Evolutionary conservation across 2,329 filamentous ascomycete genomes (phyloP).

Genomic region (Elsinoe arachidis): DNA sequence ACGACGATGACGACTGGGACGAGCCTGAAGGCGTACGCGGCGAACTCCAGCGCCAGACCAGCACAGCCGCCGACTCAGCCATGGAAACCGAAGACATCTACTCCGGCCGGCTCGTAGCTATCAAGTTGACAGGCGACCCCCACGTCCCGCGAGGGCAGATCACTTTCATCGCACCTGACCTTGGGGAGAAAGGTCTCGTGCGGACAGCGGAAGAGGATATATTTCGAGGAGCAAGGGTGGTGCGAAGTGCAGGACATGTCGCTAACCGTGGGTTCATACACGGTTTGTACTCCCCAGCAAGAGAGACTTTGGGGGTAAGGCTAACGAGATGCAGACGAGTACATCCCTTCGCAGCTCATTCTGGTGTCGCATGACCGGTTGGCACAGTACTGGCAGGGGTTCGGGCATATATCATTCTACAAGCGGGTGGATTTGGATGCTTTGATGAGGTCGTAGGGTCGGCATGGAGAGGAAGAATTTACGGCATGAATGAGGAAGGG

Average conservation of each 20-base stretch:
- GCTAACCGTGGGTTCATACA: conserved; percentile 62
- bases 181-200: conserved; percentile 58
- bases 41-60: conserved; percentile 6
- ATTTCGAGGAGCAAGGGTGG: conserved; percentile 66
- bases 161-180: conserved; percentile 71
- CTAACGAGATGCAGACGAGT: conserved; percentile 51
- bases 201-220: conserved; percentile 55
- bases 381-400: conserved; percentile 70
- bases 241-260: conserved; percentile 68
- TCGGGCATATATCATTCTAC: conserved; percentile 43
- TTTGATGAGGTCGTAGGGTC: conserved; percentile 17
- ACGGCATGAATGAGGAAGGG: too few species aligned
- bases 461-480: not conserved
- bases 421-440: conserved; percentile 39
- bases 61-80: not conserved
- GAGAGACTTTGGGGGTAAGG: not conserved
- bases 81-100: conserved; percentile 35
- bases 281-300: conserved; percentile 45
- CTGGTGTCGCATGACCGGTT: conserved; percentile 67
- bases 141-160: conserved; percentile 82
- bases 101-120: conserved; percentile 63
- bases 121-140: conserved; percentile 86
- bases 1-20: conserved; percentile 35
- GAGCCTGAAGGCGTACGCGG: conserved; percentile 27
- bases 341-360: conserved; percentile 66